phyloP scores from a whole-genome alignment of 1,284 basidiomycete species.

The Veloboletus limbatus region DNA sequence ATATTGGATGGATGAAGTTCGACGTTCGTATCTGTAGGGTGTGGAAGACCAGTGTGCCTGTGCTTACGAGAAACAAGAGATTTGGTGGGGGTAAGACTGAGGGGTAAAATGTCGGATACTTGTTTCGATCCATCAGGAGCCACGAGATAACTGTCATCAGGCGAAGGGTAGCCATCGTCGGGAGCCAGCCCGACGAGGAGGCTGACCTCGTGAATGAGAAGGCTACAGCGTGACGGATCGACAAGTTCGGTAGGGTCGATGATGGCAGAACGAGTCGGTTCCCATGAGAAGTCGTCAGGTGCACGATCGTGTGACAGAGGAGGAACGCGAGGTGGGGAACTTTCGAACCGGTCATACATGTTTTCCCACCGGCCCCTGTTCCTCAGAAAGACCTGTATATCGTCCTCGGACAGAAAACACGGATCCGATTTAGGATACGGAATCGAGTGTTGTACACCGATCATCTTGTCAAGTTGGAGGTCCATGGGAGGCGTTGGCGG shows the following conservation, averaged over 20 bases:
- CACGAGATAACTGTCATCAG: conserved; percentile 1
- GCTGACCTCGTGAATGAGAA: conserved; percentile 34
- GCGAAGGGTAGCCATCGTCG: conserved; percentile 16
- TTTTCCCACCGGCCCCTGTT: conserved; percentile 11
- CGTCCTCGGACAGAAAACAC: conserved; percentile 15
- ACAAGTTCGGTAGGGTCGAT: conserved; percentile 1
- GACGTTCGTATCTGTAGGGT: background rate
- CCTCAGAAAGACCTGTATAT: conserved; percentile 16
- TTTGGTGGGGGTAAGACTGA: conserved; percentile 21
- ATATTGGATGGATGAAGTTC: background rate
- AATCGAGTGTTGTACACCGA: too few species aligned
- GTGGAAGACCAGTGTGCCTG: background rate
- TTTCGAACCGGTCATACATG: conserved; percentile 8
- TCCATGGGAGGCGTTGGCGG: background rate
- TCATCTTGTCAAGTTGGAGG: too few species aligned
- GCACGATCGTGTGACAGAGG: background rate
- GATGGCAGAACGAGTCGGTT: conserved; percentile 8
- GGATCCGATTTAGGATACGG: background rate
- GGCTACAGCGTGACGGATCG: conserved; percentile 23
- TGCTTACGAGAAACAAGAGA: conserved; percentile 17
- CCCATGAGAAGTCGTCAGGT: conserved; percentile 15
- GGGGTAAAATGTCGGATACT: conserved; percentile 20
- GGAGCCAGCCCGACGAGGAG: conserved; percentile 30
- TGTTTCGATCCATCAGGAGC: conserved; percentile 3
- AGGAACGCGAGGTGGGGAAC: conserved; percentile 7